phyloP scores from a whole-genome alignment of 2,329 filamentous ascomycete species.

The Zasmidium angulare region DNA sequence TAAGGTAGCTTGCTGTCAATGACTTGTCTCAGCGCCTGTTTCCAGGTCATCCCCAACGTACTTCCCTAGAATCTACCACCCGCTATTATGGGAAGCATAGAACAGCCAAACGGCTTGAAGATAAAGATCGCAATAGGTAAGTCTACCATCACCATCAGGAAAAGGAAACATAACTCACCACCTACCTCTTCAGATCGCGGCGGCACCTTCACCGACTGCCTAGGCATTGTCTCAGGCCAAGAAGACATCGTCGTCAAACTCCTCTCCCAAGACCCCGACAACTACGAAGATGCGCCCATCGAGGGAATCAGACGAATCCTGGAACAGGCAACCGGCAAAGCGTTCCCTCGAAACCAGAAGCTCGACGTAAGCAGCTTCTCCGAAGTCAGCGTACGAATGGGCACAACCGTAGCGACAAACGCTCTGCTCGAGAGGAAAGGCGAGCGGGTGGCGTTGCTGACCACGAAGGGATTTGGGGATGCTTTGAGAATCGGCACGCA shows the following conservation, averaged over 20 bases:
- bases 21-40: too few relatives aligned
- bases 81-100: background rate
- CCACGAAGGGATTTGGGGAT: constrained; percentile 81
- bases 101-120: constrained; percentile 5
- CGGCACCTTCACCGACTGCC: constrained; percentile 34
- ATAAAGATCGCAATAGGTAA: constrained; percentile 15
- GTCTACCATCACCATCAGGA: background rate
- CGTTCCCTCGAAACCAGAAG: constrained; percentile 26
- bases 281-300: constrained; percentile 35
- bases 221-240: constrained; percentile 22
- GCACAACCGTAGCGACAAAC: constrained; percentile 85
- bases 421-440: constrained; percentile 85
- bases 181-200: constrained; percentile 23
- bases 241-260: constrained; percentile 33
- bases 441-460: constrained; percentile 78
- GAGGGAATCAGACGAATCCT: constrained; percentile 36
- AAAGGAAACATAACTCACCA: background rate
- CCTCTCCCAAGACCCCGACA: constrained; percentile 31
- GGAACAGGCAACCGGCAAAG: constrained; percentile 21
- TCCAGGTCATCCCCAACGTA: too few relatives aligned
- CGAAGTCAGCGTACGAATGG: constrained; percentile 26
- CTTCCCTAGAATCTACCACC: background rate
- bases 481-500: constrained; percentile 86
- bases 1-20: too few relatives aligned
- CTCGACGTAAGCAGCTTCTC: constrained; percentile 22